These are phyloP conservation scores for Annulohypoxylon truncatum DNA, from an alignment of 2,329 filamentous ascomycete genomes.

Conservation along the genomic window DNA sequence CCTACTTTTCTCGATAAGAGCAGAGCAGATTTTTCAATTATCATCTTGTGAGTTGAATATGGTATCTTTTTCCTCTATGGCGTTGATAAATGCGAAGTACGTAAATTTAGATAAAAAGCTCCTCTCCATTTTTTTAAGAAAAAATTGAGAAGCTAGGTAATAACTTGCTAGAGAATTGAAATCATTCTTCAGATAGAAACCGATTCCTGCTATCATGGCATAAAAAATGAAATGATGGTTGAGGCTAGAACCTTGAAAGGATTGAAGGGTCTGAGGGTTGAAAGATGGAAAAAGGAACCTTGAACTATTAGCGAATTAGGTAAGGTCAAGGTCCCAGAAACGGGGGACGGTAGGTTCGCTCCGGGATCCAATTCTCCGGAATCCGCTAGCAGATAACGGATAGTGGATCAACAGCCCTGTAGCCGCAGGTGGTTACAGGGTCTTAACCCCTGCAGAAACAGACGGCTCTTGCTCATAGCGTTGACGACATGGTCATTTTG, in stretches of 20 bases:
- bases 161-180: background rate
- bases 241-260: background rate
- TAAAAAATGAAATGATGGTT: background rate
- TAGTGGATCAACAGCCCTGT: constrained; percentile 7
- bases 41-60: background rate
- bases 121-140: too few relatives aligned
- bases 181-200: background rate
- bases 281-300: background rate
- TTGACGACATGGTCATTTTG: constrained; percentile 11
- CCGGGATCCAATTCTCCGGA: background rate
- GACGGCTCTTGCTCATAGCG: background rate
- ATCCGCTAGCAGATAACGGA: constrained; percentile 4
- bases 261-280: background rate
- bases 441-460: constrained; percentile 2
- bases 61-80: too few relatives aligned
- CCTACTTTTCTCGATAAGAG: background rate
- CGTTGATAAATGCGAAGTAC: background rate
- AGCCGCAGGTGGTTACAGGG: constrained; percentile 25
- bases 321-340: background rate
- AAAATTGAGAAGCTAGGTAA: background rate
- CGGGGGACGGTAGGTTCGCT: background rate
- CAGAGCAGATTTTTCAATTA: background rate
- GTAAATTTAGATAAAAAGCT: too few relatives aligned
- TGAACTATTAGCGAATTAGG: background rate
- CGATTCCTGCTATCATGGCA: background rate